These are phyloP conservation scores for Calonectria multiphialidica DNA, from an alignment of 2,329 filamentous ascomycete genomes.

Conservation along the genomic window DNA sequence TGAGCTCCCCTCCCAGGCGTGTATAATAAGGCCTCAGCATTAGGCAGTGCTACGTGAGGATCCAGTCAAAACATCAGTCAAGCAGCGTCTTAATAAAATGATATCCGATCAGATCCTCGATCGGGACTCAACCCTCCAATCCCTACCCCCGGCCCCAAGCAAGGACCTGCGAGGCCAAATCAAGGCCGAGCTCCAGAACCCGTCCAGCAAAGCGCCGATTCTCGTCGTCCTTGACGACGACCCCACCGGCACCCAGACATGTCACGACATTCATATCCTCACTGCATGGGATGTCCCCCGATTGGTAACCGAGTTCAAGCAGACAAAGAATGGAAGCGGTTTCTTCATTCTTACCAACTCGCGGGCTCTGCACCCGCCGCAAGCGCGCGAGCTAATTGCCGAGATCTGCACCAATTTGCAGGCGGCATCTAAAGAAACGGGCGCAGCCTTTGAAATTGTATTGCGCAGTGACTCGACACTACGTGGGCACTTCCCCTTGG, in stretches of 20 bases:
- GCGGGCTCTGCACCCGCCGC: constrained; percentile 62
- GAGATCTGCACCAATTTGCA: constrained; percentile 65
- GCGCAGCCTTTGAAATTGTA: constrained; percentile 64
- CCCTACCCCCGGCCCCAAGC: constrained; percentile 26
- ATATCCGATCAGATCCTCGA: constrained; percentile 1
- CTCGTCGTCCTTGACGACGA: constrained; percentile 66
- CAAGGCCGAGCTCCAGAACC: constrained; percentile 20
- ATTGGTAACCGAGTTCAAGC: constrained; percentile 57
- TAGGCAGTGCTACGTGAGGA: neutral
- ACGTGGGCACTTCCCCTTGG: constrained; percentile 68
- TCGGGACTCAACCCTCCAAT: constrained; percentile 17
- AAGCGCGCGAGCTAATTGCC: constrained; percentile 60
- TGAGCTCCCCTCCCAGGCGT: constrained; percentile 5
- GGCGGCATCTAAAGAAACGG: constrained; percentile 53
- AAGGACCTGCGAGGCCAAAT: constrained; percentile 24
- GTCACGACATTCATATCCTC: constrained; percentile 67
- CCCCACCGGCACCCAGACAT: constrained; percentile 72
- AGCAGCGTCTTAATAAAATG: constrained; percentile 16
- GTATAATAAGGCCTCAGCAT: constrained; percentile 14
- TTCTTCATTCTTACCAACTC: constrained; percentile 74
- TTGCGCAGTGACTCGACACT: constrained; percentile 69
- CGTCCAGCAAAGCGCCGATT: constrained; percentile 39
- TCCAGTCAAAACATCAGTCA: neutral
- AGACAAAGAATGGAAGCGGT: constrained; percentile 51
- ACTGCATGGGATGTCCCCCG: constrained; percentile 64